These are phyloP conservation scores for Thelonectria olida DNA, from an alignment of 2,329 filamentous ascomycete genomes.

Conservation along the genomic window DNA sequence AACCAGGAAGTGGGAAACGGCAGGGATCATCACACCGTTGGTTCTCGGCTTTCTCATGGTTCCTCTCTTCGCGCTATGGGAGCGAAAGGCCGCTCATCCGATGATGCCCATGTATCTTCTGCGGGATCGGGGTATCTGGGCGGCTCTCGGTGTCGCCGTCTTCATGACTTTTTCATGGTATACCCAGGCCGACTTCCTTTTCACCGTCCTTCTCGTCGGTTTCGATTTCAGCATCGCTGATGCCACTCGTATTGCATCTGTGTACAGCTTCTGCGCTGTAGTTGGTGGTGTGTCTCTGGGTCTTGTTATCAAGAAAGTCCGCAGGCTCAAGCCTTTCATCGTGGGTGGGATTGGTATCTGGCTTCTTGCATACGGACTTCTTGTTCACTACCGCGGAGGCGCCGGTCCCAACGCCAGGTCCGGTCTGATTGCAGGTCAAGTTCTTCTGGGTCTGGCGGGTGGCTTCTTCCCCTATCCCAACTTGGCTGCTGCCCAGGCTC, in stretches of 20 bases:
- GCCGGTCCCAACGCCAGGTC: slow-evolving; percentile 49
- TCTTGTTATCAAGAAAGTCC: slow-evolving; percentile 59
- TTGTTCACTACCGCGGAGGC: slow-evolving; percentile 64
- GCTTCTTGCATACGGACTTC: slow-evolving; percentile 63
- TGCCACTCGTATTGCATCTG: slow-evolving; percentile 64
- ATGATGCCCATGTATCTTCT: slow-evolving; percentile 66
- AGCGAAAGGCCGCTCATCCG: slow-evolving; percentile 56
- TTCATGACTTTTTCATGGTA: slow-evolving; percentile 63
- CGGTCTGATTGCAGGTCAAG: slow-evolving; percentile 65
- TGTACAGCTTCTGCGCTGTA: slow-evolving; percentile 63
- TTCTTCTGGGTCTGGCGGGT: slow-evolving; percentile 66
- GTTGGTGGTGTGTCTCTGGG: slow-evolving; percentile 62
- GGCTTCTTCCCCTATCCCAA: slow-evolving; percentile 61
- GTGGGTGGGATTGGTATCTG: slow-evolving; percentile 64
- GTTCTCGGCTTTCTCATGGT: slow-evolving; percentile 59
- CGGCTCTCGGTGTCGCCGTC: slow-evolving; percentile 61
- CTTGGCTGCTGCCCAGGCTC: slow-evolving; percentile 50
- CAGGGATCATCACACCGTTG: slow-evolving; percentile 57
- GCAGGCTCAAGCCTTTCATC: slow-evolving; percentile 66
- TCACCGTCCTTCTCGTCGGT: slow-evolving; percentile 64
- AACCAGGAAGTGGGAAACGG: slow-evolving; percentile 49
- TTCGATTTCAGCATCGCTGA: slow-evolving; percentile 64
- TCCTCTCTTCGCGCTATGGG: slow-evolving; percentile 62
- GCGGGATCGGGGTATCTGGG: slow-evolving; percentile 70
- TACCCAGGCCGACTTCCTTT: slow-evolving; percentile 67